Base-by-base conservation (phyloP, 257 asterid genomes). In the Primulina tabacum region DNA sequence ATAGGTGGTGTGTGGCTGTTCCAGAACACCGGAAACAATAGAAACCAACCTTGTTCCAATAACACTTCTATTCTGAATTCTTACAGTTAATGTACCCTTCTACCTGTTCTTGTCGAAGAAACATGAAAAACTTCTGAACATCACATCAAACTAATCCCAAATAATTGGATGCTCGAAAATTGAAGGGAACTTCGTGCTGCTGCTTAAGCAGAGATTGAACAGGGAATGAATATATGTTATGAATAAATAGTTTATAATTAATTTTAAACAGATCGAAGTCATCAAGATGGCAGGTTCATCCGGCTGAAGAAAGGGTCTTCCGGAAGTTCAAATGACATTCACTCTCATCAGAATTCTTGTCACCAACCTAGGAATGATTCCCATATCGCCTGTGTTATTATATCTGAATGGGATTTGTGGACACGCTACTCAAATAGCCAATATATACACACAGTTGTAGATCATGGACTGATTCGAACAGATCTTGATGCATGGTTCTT, bases 231-330 rank as follows among this genome's bases (percentile, higher is more conserved):
- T 26, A 60, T 43, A 60, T 64, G 68, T 26, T 61, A 67, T 33
- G 52, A 79, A 64, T 65, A 77, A 75, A 72, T 53, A 64, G 58
- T 67, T 50, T 58, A 21, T 28, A 64, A 7, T 18, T n/a, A 18
- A 52, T 8, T 50, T 17, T 60, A 78, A 34, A 77, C 69, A 68
- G 14, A 53, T 50, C 28, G 66, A 53, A 47, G 12, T 11, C 14
- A 10, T 26, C 17, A 47, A 68, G 38, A 7, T 26, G 28, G 63
- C 43, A 50, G 57, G 3, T 17, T 17, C 57, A 5, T 16, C 16
- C 21, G 8, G 16, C 56, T 5, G 56, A 34, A 14, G 59, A 32
- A 34, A 14, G 2, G 56, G 62, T 26, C 6, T 50, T 21, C 38
- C 53, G 12, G 57, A 63, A 50, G 58, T 58, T 12, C 24, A 69